Percentiles rank a stretch among this genome's conserved stretches.
These are phyloP conservation scores for Takakia lepidozioides DNA, from an alignment of 225 moss, liverwort and hornwort species.

Conservation along the genomic window DNA sequence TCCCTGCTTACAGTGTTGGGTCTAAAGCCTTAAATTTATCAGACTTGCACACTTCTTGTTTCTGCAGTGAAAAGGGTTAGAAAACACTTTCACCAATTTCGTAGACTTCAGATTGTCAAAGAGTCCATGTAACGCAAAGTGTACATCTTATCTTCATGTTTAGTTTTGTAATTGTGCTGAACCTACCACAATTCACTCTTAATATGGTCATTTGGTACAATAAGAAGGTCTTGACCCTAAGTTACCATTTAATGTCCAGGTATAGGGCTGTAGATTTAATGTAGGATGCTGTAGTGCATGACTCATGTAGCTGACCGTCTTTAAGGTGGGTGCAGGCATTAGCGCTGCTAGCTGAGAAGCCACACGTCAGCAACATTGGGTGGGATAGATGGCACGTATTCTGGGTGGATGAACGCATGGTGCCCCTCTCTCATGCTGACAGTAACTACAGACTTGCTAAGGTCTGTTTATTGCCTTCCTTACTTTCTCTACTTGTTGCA, in stretches of 20 bases:
- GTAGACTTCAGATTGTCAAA: no score
- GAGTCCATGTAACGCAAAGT: not conserved
- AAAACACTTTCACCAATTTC: no score
- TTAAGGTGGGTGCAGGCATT: constrained; percentile 25
- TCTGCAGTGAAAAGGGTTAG: no score
- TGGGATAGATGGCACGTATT: constrained; percentile 88
- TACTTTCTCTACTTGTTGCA: no score
- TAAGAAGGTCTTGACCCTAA: not conserved
- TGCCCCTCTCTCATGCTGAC: constrained; percentile 84
- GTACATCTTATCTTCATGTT: not conserved
- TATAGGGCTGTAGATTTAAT: no score
- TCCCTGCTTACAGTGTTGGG: no score
- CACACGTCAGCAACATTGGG: constrained; percentile 47
- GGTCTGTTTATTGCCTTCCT: no score
- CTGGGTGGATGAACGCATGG: constrained; percentile 92
- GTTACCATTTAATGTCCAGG: not conserved
- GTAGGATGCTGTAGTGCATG: no score
- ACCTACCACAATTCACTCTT: no score
- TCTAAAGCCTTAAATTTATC: no score
- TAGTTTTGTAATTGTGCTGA: no score
- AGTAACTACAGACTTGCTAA: constrained; percentile 88
- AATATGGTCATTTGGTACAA: not conserved
- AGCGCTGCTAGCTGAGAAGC: constrained; percentile 53
- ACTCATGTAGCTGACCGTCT: constrained; percentile 7
- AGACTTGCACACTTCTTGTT: no score